These are phyloP conservation scores for Cerioporus squamosus DNA, from an alignment of 1,284 basidiomycete species.

Conservation along the genomic window DNA sequence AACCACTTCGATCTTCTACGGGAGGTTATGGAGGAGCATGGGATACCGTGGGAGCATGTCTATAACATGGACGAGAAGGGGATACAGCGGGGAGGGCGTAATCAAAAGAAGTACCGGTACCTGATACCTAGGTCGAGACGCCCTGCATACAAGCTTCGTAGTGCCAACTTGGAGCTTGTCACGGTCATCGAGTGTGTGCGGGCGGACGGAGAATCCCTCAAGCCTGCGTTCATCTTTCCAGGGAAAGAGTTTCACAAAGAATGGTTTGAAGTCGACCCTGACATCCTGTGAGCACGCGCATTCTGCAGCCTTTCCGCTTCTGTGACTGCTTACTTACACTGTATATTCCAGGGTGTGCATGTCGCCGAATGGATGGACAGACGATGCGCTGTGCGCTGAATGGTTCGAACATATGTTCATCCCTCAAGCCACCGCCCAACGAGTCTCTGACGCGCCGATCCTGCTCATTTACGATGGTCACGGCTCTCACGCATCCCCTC, in stretches of 20 bases:
- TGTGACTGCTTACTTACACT: background rate
- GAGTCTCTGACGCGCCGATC: conserved; percentile 1
- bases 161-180: conserved; percentile 30
- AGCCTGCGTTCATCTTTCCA: conserved; percentile 37
- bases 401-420: conserved; percentile 39
- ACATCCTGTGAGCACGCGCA: background rate
- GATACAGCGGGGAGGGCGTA: conserved; percentile 28
- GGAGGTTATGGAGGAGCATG: conserved; percentile 22
- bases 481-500: conserved; percentile 36
- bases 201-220: conserved; percentile 26
- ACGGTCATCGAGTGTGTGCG: conserved; percentile 33
- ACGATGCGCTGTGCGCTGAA: conserved; percentile 33
- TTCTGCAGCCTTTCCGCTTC: too few relatives aligned
- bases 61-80: conserved; percentile 42
- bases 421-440: background rate
- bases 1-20: conserved; percentile 24
- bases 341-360: background rate
- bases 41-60: too few relatives aligned
- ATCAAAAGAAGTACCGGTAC: background rate
- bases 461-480: conserved; percentile 36
- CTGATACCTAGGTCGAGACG: background rate
- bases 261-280: conserved; percentile 28
- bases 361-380: conserved; percentile 42
- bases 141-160: conserved; percentile 16
- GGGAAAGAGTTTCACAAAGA: conserved; percentile 27